Evolutionary conservation across 306 rosid species (phyloP), one percentile per base, ranked within the genome.

Genomic region (Fagus crenata): DNA sequence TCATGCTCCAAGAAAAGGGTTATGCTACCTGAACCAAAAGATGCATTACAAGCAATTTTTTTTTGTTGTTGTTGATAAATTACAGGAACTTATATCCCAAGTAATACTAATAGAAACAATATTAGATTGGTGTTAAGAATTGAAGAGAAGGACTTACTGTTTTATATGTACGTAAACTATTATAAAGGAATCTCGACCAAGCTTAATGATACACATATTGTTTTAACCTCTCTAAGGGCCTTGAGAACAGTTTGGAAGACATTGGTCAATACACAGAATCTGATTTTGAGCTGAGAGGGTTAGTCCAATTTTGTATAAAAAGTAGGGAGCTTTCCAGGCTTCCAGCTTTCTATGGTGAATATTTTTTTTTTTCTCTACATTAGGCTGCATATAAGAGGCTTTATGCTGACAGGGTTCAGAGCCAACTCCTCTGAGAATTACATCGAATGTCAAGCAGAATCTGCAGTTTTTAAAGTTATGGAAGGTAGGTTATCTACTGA

Each of bases 391-490:
- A 41, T 73, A 36, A 67, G 36, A n/a, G 61, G 46, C 40, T 49
- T 78, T 81, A 11, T 77, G 39, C 14, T 51, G 43, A 36, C 64
- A 91, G 95, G 90, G 78, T 56, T 81, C 92, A 8, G 84, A 88
- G 77, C 83, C 85, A 28, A 56, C 74, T 69, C 93, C 96, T 78
- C 96, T 87, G 0, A 89, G 98, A 80, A 94, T 94, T 79, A 94
- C 96, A 42, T 83, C 98, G 7, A 94, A 92, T 74, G 88, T 92
- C 61, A 90, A 91, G 84, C 97, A 94, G 82, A 92, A 92, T 85
- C 87, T 94, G 85, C 97, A 86, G 71, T 87, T 92, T 79, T 87
- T 94, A 6, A 86, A 6, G 84, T 63, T 88, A 73, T 89, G 90
- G 93, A 94, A 90, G 98, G 98, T 89, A 55, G 42, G 75, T 31